phyloP scores from a whole-genome alignment of 768 basidiomycete species.

The Coprinopsis marcescibilis region DNA sequence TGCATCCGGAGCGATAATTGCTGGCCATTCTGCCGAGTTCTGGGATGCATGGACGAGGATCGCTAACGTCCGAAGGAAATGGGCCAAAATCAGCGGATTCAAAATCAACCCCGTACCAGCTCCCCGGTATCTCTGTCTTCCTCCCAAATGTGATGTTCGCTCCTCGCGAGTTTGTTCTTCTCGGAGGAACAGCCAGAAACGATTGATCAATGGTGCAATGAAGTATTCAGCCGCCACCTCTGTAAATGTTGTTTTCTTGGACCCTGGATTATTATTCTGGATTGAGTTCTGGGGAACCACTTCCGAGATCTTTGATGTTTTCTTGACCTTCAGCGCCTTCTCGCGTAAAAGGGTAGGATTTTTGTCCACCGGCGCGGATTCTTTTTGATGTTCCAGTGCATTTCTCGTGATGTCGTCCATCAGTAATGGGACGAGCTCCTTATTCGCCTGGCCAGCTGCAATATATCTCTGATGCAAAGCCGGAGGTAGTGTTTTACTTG shows the following conservation, averaged over 20 bases:
- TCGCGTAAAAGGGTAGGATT: conserved; percentile 65
- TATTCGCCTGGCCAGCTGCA: conserved; percentile 31
- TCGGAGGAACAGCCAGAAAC: conserved; percentile 92
- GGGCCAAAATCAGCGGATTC: conserved; percentile 68
- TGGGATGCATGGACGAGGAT: conserved; percentile 80
- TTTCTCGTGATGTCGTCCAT: conserved; percentile 56
- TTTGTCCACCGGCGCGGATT: conserved; percentile 35
- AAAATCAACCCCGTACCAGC: conserved; percentile 82
- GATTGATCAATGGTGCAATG: conserved; percentile 82
- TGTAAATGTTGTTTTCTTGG: conserved; percentile 41
- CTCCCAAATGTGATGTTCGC: conserved; percentile 52
- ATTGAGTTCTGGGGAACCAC: conserved; percentile 18
- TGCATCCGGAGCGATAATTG: conserved; percentile 73
- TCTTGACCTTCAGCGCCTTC: conserved; percentile 62
- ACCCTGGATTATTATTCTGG: background rate
- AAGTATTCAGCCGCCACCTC: conserved; percentile 84
- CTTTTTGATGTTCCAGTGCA: conserved; percentile 58
- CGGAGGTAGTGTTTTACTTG: conserved; percentile 74
- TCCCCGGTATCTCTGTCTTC: conserved; percentile 55
- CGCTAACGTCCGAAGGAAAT: conserved; percentile 69
- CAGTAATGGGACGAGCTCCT: conserved; percentile 46
- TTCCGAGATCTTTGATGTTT: conserved; percentile 41
- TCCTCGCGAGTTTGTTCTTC: conserved; percentile 77
- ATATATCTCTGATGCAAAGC: conserved; percentile 67
- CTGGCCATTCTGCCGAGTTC: conserved; percentile 76